A percentile compares a stretch with the other conserved stretches of the same genome.
phyloP scores from a whole-genome alignment of 768 basidiomycete species.

The Royoungia palumana region DNA sequence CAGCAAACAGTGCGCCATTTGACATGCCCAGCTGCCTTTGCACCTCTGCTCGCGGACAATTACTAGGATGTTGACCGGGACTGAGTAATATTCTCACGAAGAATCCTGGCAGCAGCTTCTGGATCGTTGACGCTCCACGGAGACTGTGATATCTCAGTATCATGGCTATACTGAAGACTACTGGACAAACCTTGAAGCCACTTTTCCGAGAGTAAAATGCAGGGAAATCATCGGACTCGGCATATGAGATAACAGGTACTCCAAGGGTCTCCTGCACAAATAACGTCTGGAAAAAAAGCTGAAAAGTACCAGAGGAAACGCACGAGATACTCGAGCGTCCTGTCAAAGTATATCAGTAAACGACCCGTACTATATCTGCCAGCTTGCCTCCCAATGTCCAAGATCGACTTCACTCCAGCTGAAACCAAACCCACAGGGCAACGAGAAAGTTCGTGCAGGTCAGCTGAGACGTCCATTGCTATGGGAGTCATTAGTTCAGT shows the following conservation, averaged over 20 bases:
- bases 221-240: conserved; percentile 77
- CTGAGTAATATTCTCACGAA: conserved; percentile 50
- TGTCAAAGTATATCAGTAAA: conserved; percentile 25
- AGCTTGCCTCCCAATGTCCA: conserved; percentile 79
- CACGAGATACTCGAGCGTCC: conserved; percentile 80
- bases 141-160: conserved; percentile 44
- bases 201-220: conserved; percentile 89
- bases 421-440: conserved; percentile 92
- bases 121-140: conserved; percentile 76
- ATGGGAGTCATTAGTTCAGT: conserved; percentile 1
- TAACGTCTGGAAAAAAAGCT: not conserved
- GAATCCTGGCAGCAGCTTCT: conserved; percentile 62
- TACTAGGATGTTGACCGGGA: not conserved
- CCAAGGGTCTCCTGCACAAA: conserved; percentile 83
- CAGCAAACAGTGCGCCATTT: conserved; percentile 79
- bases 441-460: conserved; percentile 82
- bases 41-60: conserved; percentile 44
- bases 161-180: not conserved
- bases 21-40: conserved; percentile 68
- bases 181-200: conserved; percentile 57
- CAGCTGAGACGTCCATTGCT: conserved; percentile 96
- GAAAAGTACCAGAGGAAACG: conserved; percentile 14
- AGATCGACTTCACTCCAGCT: conserved; percentile 90
- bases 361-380: not conserved
- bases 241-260: conserved; percentile 84